Conservation (phyloP, 352 stramenopile genomes). For the Pythium diclinum region DNA sequence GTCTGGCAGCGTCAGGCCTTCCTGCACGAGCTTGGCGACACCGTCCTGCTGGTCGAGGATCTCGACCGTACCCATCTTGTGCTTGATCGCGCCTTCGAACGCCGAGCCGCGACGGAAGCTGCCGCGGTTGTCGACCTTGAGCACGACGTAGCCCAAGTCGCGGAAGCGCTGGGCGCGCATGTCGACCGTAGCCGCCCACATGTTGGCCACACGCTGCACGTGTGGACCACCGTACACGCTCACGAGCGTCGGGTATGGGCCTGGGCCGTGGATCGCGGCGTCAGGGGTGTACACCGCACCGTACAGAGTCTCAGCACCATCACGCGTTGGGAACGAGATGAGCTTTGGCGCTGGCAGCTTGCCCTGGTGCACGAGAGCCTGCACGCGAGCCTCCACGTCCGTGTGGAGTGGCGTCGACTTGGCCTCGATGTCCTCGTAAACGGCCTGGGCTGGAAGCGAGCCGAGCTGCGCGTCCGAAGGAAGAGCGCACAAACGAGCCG, state of each 20-base stretch:
- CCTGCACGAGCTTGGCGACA: constrained; percentile 70
- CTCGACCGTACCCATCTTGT: constrained; percentile 91
- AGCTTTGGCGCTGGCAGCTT: constrained; percentile 66
- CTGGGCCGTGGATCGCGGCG: constrained; percentile 70
- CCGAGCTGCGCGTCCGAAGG: constrained; percentile 43
- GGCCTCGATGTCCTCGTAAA: constrained; percentile 43
- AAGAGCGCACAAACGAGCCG: constrained; percentile 48
- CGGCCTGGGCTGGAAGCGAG: constrained; percentile 25
- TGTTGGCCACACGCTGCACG: constrained; percentile 92
- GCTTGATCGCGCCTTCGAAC: constrained; percentile 94
- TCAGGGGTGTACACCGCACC: constrained; percentile 93
- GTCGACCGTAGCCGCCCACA: constrained; percentile 91
- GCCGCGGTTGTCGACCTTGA: constrained; percentile 97
- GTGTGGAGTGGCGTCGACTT: constrained; percentile 54
- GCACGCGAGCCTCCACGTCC: constrained; percentile 58
- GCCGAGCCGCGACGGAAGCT: constrained; percentile 87
- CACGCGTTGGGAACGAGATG: constrained; percentile 79
- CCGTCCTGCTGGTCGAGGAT: constrained; percentile 85
- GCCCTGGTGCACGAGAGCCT: constrained; percentile 36
- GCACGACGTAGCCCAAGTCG: constrained; percentile 92
- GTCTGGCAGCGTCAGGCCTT: constrained; percentile 87
- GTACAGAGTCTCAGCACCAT: constrained; percentile 85
- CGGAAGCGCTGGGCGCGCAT: constrained; percentile 92
- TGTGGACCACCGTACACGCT: constrained; percentile 96
- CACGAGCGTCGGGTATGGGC: constrained; percentile 94